Evolutionary conservation across 495 filamentous ascomycete genomes (phyloP), one percentile per base, ranked within the genome.

Genomic region (Chaetomium tenue): DNA sequence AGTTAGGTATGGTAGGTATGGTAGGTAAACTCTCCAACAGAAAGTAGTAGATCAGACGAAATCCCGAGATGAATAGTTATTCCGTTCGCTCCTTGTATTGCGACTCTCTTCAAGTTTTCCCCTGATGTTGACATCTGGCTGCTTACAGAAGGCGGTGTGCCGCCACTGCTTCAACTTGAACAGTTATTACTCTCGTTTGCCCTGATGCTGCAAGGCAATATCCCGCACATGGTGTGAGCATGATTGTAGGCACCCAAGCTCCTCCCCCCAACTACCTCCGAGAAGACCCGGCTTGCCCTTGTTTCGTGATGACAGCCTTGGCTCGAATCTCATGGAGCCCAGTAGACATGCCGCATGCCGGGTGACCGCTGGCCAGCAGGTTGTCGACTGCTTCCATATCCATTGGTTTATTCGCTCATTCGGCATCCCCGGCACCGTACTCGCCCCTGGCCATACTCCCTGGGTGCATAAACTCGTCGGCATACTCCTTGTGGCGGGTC

Each of bases 401-500:
- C n/a, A 8, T 7, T 12, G 33, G n/a, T n/a, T n/a, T n/a, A n/a
- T n/a, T n/a, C 22, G 52, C 7, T 33, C 52, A 55, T 37, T 33
- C n/a, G 33, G 0, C 52, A 28, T n/a, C 51, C 0, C 18, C 57
- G 6, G 8, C 42, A 22, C 16, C 57, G 16, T n/a, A 26, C 13
- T 6, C 39, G 13, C 15, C 26, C 40, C 15, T 59, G 2, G 18
- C 15, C 25, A 16, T 23, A 4, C 42, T 22, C 40, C 40, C 57
- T 42, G 57, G 40, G 40, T 48, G 57, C 7, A 62, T 4, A 23
- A 70, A 66, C 57, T 66, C 54, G 11, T 66, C 54, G 11, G 60
- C 66, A 20, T 58, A 28, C 12, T 68, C 63, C 13, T 58, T 57
- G 54, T 68, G 68, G 23, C 71, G 61, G 16, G 65, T 65, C 25